Evolutionary conservation across 2,329 filamentous ascomycete species (phyloP), one percentile per base, ranked within the genome.

Genomic region (Talaromyces sp.): DNA sequence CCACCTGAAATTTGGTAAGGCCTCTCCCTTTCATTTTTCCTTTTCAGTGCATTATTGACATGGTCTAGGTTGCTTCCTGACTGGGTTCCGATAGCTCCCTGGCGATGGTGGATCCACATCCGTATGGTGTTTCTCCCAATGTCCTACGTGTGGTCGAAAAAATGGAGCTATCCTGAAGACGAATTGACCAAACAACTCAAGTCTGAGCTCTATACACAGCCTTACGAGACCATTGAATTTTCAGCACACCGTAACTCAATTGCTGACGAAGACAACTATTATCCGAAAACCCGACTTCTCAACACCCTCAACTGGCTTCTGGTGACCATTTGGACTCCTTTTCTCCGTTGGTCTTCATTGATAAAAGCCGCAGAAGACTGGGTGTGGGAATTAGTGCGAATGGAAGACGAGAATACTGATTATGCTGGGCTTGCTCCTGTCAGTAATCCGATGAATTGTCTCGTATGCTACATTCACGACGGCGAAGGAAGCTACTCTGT

Each of bases 91-190:
- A 83, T 96, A 69, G 87, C 91, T 5, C 93, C 93, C 0, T 96
- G 92, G 91, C 82, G 91, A 65, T 97, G 93, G 92, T 97, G 92
- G 93, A 90, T 97, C 68, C 94, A 99, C 69, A 97, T 97, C 75
- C 91, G 94, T n/a, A 87, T 90, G 75, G 92, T 99, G n/a, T 96
- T 93, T 69, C 74, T 96, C 54, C 89, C 92, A 5, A 97, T 97
- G 91, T 87, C 89, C 0, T 97, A 89, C 70, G 75, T 97, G 48
- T 96, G 89, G 79, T 96, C 92, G 0, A 91, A 89, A 78, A 82
- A 82, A 64, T 97, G 91, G 86, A 83, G 82, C 29, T 89, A 88
- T 65, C 89, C 91, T 17, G 82, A 89, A 66, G 93, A 90, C 46
- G 84, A 88, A 3, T 73, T 96, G 2, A 90, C 89, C 56, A 83